Evolutionary conservation across 371 early-diverging fungal genomes (phyloP).

Genomic region (Capniomyces stellatus): DNA sequence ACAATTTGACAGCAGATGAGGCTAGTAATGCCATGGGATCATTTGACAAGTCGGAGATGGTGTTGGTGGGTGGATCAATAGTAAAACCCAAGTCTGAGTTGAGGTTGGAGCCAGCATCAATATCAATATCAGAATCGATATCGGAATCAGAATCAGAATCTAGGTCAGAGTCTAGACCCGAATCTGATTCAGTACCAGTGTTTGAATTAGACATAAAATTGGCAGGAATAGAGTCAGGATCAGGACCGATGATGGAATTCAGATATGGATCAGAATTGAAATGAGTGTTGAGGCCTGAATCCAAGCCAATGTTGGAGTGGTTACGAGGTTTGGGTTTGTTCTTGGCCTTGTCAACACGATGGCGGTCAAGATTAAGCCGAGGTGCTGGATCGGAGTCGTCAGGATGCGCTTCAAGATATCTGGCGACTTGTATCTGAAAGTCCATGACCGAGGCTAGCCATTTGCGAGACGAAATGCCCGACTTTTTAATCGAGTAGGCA

Average conservation of each 20-base stretch:
- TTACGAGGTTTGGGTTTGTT: neutral
- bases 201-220: no score
- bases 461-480: conserved; percentile 6
- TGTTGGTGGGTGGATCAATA: no score
- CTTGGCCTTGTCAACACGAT: neutral
- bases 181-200: no score
- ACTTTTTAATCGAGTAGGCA: neutral
- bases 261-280: no score
- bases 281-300: neutral
- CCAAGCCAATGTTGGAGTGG: neutral
- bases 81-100: no score
- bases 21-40: neutral
- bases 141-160: no score
- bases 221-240: no score
- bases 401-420: neutral
- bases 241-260: no score
- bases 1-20: neutral
- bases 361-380: neutral
- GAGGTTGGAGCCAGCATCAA: no score
- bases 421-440: conserved; percentile 24
- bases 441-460: conserved; percentile 20
- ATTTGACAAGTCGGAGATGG: neutral
- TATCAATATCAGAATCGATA: no score
- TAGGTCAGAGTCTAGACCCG: no score
- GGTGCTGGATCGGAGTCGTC: neutral